phyloP scores from a whole-genome alignment of 345 rosid genomes.

The Brassica nigra region DNA sequence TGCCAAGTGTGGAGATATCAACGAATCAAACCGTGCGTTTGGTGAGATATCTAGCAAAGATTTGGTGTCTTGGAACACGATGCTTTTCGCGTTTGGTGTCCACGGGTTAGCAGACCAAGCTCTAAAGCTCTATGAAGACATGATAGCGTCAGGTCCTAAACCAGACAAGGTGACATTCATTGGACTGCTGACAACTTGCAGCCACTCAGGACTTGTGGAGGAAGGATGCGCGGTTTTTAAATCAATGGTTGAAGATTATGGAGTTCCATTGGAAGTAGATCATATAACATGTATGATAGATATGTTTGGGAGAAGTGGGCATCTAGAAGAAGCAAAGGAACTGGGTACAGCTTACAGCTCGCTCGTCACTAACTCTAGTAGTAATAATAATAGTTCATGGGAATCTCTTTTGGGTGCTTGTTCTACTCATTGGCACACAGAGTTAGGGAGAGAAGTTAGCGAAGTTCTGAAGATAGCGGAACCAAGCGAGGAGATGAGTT shows the following conservation, averaged over 20 bases:
- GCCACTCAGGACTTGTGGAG: conserved; percentile 73
- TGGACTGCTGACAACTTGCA: conserved; percentile 70
- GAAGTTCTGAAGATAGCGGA: conserved; percentile 44
- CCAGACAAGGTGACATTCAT: conserved; percentile 83
- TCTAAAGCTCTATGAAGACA: conserved; percentile 52
- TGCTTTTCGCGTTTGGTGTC: conserved; percentile 71
- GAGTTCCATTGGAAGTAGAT: conserved; percentile 53
- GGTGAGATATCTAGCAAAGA: conserved; percentile 57
- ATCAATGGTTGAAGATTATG: conserved; percentile 51
- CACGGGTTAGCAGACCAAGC: conserved; percentile 68
- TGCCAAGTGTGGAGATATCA: conserved; percentile 71
- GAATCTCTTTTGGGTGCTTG: conserved; percentile 75
- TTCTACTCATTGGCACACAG: conserved; percentile 46
- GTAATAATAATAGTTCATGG: conserved; percentile 22
- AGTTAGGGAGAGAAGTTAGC: conserved; percentile 49
- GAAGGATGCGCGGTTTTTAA: conserved; percentile 53
- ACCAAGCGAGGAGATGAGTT: conserved; percentile 60
- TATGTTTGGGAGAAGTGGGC: conserved; percentile 75
- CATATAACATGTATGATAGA: conserved; percentile 77
- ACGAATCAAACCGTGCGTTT: conserved; percentile 55
- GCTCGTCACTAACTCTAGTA: background rate
- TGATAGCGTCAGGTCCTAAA: conserved; percentile 54
- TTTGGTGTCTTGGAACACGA: conserved; percentile 71
- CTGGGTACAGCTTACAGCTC: conserved; percentile 40
- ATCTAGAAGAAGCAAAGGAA: conserved; percentile 58